Evolutionary conservation across 2,329 filamentous ascomycete species (phyloP), one percentile per base, ranked within the genome.

Genomic region (Colletotrichum truncatum): DNA sequence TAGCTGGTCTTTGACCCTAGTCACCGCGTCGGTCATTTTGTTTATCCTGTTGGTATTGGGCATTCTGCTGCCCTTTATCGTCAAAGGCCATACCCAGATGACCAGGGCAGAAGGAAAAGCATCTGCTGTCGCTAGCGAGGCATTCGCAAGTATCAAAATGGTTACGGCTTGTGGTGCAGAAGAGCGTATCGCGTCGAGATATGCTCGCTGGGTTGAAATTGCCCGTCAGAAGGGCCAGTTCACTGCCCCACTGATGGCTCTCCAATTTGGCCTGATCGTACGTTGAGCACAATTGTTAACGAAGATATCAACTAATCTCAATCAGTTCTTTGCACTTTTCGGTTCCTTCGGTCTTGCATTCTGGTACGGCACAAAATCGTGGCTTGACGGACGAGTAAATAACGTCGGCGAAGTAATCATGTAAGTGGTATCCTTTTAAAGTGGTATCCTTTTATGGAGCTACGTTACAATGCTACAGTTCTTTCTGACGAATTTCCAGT

Each of bases 91-190:
- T 64, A 76, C 74, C 16, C 80, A 75, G 16, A 73, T 85, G 32
- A 79, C 78, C 30, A 80, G 78, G 68, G 80, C 87, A 16, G 87
- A 91, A 68, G 83, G 81, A 1, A 87, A 85, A 70, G 85, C 88
- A 1, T 83, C 84, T 2, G 83, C 86, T 3, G 79, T 91, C 4
- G 88, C 89, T 1, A 88, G 86, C 59, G 89, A 91, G 73, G 80
- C 87, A 3, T 82, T 91, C 68, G 78, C 82, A 1, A 85, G 84
- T 52, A 85, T 90, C 34, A 81, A 87, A 6, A 91, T 90, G 81
- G 80, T 91, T 32, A 81, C 85, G 36, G 88, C 88, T 1, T 90
- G 87, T 69, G 87, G 87, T 34, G 89, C 89, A 11, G 85, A 90
- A 72, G 72, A 76, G 12, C 82, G 85, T 6, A 82, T 89, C 59